Evolutionary conservation across 306 rosid species (phyloP).

Genomic region (Casuarina cunninghamiana): DNA sequence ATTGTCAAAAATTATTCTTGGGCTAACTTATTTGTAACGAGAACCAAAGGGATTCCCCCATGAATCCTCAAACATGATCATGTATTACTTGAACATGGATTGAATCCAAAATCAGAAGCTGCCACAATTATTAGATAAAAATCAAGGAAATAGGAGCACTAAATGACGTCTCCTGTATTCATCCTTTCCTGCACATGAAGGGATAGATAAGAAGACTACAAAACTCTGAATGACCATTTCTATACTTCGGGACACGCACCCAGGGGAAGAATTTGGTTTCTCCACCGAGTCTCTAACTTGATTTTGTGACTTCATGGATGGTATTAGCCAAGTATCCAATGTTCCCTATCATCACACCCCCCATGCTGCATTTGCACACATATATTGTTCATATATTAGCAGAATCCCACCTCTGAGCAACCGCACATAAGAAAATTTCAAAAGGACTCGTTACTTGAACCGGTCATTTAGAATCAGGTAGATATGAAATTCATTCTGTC

Average conservation of each 20-base stretch:
- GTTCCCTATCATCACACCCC: slow-evolving; percentile 79
- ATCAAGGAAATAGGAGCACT: slow-evolving; percentile 7
- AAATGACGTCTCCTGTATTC: slow-evolving; percentile 6
- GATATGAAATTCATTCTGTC: slow-evolving; percentile 75
- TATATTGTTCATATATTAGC: not conserved
- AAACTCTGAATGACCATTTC: not conserved
- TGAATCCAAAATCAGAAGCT: not conserved
- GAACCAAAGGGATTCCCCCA: not conserved
- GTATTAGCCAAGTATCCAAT: slow-evolving; percentile 85
- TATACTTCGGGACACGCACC: not conserved
- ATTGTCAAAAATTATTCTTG: not conserved
- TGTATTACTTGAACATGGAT: slow-evolving; percentile 13
- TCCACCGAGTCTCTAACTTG: slow-evolving; percentile 25
- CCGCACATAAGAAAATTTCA: not conserved
- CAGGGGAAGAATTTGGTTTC: not conserved
- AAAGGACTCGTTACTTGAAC: slow-evolving; percentile 53
- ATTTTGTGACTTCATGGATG: slow-evolving; percentile 79
- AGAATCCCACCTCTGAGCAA: not conserved
- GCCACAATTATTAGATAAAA: not conserved
- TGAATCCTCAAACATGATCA: not conserved
- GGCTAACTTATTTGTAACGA: not conserved
- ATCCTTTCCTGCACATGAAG: not conserved
- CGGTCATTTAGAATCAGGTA: slow-evolving; percentile 95
- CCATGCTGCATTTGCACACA: slow-evolving; percentile 61
- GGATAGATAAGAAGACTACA: not conserved